A percentile compares a stretch with the other conserved stretches of the same genome.
Evolutionary conservation across 78 protist genomes (phyloP).

Genomic region (Emiliania huxleyi): DNA sequence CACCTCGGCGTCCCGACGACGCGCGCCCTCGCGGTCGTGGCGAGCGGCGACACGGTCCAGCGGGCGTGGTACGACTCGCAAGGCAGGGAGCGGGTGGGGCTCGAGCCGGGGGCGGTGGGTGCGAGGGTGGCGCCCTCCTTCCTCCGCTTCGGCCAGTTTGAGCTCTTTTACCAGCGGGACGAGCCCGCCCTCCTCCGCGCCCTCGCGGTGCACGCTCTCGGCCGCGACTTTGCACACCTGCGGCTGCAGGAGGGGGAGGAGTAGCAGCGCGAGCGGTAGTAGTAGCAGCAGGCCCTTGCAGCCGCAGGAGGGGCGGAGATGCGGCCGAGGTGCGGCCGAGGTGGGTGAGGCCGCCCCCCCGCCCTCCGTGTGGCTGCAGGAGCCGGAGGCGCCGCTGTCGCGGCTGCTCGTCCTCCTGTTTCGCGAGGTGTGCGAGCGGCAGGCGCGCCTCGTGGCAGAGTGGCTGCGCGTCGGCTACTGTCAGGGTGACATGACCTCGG

Average conservation of each 20-base stretch:
- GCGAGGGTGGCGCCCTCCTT: not conserved
- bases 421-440: not conserved
- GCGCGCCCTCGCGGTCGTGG: conserved; percentile 60
- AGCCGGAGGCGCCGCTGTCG: not conserved
- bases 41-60: not conserved
- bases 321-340: too few species aligned
- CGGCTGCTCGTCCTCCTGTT: not conserved
- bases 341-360: too few species aligned
- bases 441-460: not conserved
- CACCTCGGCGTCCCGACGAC: conserved; percentile 70
- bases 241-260: not conserved
- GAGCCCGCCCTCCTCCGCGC: not conserved
- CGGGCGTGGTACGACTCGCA: not conserved
- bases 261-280: too few species aligned
- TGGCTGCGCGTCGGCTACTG: conserved; percentile 16
- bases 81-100: not conserved
- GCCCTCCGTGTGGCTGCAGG: not conserved
- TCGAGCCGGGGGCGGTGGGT: not conserved
- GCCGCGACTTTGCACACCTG: not conserved
- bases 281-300: too few species aligned
- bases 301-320: too few species aligned
- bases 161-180: not conserved
- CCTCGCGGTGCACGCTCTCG: not conserved
- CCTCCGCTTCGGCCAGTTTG: not conserved
- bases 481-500: too few species aligned